Conservation (phyloP, 108 stramenopile genomes). For the Asterionellopsis glacialis region DNA sequence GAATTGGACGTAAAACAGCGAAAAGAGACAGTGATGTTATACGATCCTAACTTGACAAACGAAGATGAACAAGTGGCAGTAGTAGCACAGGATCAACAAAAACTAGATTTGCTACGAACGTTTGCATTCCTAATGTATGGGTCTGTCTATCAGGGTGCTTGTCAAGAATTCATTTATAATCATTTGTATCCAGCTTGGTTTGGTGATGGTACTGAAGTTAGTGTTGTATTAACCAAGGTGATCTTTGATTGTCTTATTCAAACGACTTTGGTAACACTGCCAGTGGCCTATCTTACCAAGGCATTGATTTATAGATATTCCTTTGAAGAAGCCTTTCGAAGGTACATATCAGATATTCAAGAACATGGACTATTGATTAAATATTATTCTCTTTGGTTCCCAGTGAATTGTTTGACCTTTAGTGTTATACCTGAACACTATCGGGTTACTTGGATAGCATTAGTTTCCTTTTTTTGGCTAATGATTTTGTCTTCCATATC, state of each 20-base stretch:
- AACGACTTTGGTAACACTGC: slow-evolving; percentile 43
- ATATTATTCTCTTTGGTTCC: slow-evolving; percentile 51
- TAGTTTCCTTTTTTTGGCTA: slow-evolving; percentile 56
- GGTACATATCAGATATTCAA: slow-evolving; percentile 18
- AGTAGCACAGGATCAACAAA: slow-evolving; percentile 33
- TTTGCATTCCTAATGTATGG: slow-evolving; percentile 58
- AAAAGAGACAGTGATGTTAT: background rate
- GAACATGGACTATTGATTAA: slow-evolving; percentile 37
- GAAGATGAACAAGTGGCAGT: slow-evolving; percentile 16
- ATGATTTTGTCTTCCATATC: slow-evolving; percentile 36
- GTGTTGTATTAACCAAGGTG: slow-evolving; percentile 41
- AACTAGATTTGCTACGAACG: slow-evolving; percentile 3
- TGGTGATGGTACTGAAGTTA: slow-evolving; percentile 30
- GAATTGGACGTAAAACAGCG: background rate
- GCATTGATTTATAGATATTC: slow-evolving; percentile 37
- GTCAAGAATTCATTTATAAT: slow-evolving; percentile 56
- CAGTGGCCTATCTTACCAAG: slow-evolving; percentile 56
- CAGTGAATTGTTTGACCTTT: slow-evolving; percentile 39
- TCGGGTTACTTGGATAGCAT: slow-evolving; percentile 37
- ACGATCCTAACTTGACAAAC: slow-evolving; percentile 26
- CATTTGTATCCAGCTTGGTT: slow-evolving; percentile 46
- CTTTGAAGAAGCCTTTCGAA: slow-evolving; percentile 23
- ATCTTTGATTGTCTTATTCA: slow-evolving; percentile 42
- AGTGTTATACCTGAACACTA: slow-evolving; percentile 40
- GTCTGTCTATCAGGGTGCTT: slow-evolving; percentile 55